Evolutionary conservation across 2,329 filamentous ascomycete species (phyloP).

Genomic region (Diaporthe sp.): DNA sequence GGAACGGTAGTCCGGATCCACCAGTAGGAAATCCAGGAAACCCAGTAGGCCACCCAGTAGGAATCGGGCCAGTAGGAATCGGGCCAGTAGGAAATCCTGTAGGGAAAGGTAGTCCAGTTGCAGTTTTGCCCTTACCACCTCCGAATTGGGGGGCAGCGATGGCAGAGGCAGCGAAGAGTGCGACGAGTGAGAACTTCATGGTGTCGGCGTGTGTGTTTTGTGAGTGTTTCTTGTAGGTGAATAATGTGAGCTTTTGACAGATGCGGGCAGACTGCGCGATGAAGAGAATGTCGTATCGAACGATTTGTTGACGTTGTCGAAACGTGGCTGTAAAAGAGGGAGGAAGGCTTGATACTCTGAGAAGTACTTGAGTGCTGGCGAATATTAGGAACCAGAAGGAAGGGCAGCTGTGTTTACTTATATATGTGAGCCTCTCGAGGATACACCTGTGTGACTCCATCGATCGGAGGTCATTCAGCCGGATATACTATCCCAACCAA

Average conservation of each 20-base stretch:
- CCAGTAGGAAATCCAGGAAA: no score
- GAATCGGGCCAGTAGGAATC: not conserved
- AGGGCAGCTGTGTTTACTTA: not conserved
- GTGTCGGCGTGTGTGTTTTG: not conserved
- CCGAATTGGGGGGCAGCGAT: constrained; percentile 17
- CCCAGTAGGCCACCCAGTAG: not conserved
- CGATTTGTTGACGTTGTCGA: constrained; percentile 27
- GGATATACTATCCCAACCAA: not conserved
- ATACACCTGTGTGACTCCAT: not conserved
- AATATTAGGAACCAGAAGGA: not conserved
- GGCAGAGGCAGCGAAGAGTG: constrained; percentile 23
- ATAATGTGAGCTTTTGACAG: not conserved
- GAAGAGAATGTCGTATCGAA: constrained; percentile 30
- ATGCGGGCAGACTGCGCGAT: not conserved
- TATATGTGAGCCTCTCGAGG: constrained; percentile 11
- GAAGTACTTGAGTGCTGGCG: not conserved
- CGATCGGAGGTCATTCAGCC: not conserved
- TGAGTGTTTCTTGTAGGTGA: not conserved
- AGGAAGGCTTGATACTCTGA: not conserved
- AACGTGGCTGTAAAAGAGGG: constrained; percentile 24
- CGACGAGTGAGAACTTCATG: constrained; percentile 29
- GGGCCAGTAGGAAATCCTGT: not conserved
- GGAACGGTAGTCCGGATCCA: no score
- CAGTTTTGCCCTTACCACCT: not conserved
- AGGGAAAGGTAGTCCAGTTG: not conserved